Conservation (phyloP, 495 filamentous ascomycete species). For the Talaromyces liani region DNA sequence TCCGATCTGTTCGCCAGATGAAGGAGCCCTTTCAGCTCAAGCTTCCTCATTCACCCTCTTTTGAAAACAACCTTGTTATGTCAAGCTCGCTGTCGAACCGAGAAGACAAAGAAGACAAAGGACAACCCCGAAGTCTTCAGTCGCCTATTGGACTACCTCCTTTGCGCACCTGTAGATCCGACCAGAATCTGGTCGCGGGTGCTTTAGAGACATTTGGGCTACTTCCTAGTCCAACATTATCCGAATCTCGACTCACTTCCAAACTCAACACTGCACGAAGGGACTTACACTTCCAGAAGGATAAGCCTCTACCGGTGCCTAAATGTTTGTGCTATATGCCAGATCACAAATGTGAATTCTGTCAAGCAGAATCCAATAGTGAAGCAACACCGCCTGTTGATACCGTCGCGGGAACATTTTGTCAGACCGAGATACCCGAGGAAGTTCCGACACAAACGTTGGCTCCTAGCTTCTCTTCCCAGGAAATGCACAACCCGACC, state of each 20-base stretch:
- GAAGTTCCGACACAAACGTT: not conserved
- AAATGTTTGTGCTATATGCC: not conserved
- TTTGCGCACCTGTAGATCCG: constrained; percentile 35
- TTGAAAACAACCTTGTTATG: constrained; percentile 4
- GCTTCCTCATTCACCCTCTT: constrained; percentile 28
- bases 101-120: constrained; percentile 4
- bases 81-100: not conserved
- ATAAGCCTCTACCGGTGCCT: not conserved
- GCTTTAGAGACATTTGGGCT: constrained; percentile 33
- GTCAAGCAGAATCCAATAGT: not conserved
- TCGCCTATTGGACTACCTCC: constrained; percentile 10
- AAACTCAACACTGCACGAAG: not conserved
- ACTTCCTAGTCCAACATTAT: constrained; percentile 34
- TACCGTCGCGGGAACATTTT: not conserved
- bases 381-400: not conserved
- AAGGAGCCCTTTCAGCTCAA: constrained; percentile 38
- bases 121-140: constrained; percentile 6
- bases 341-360: not conserved
- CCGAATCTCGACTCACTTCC: constrained; percentile 21
- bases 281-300: not conserved
- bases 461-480: not conserved
- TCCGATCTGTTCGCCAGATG: constrained; percentile 41
- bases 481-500: not conserved
- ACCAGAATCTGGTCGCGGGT: constrained; percentile 28
- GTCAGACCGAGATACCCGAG: not conserved